A percentile compares a stretch with the other conserved stretches of the same genome.
These are phyloP conservation scores for Sindora glabra DNA, from an alignment of 306 rosid genomes.

Conservation along the genomic window DNA sequence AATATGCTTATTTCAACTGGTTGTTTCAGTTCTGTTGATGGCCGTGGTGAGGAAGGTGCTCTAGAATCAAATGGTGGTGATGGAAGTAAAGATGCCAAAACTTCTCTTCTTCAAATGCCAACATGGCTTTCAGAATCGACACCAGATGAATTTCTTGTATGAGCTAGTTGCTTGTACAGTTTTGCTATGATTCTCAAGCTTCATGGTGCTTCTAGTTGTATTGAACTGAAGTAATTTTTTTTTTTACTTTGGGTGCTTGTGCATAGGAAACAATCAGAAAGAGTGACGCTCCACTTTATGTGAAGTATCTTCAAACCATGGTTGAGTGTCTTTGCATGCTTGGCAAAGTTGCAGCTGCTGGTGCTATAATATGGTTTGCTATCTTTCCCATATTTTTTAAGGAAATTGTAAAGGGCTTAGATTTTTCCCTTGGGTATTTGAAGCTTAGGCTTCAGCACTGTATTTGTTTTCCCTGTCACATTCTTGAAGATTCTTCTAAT, in stretches of 20 bases:
- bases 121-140: constrained; percentile 86
- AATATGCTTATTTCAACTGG: constrained; percentile 3
- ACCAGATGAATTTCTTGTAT: constrained; percentile 98
- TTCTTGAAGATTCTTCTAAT: neutral
- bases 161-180: constrained; percentile 15
- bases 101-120: constrained; percentile 63
- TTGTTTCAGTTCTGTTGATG: constrained; percentile 73
- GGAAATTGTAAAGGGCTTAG: neutral
- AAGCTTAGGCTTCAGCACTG: neutral
- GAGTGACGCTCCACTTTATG: constrained; percentile 82
- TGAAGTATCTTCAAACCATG: constrained; percentile 94
- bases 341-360: constrained; percentile 98
- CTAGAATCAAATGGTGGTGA: constrained; percentile 51
- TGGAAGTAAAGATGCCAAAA: constrained; percentile 45
- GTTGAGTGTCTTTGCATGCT: constrained; percentile 97
- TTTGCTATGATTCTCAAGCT: constrained; percentile 15
- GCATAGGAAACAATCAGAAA: constrained; percentile 78
- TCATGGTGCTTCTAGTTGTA: constrained; percentile 12
- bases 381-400: constrained; percentile 12
- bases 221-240: constrained; percentile 26
- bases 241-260: constrained; percentile 29
- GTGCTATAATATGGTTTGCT: constrained; percentile 93
- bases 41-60: constrained; percentile 66
- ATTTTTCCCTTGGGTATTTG: neutral
- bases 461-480: neutral